Evolutionary conservation across 2,329 filamentous ascomycete species (phyloP), one percentile per base, ranked within the genome.

Genomic region (Mycocentrospora acerina): DNA sequence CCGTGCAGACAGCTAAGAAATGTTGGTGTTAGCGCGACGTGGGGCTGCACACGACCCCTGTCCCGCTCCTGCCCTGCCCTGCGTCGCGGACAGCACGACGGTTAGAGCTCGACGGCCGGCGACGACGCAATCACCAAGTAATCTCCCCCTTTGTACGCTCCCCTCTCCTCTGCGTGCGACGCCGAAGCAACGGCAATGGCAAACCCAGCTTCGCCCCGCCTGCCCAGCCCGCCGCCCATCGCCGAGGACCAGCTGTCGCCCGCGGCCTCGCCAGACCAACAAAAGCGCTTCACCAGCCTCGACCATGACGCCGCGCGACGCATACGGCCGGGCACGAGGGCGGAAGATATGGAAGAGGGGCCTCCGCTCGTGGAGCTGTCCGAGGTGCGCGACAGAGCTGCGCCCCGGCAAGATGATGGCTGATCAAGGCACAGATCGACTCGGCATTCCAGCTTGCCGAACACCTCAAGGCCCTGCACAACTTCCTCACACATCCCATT

Each of bases 401-500:
- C 19, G 10, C 7, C 13, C n/a, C 17, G 29, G 26, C 19, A 26
- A 29, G 37, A 29, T 36, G 16, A 30, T 25, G 41, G 24, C 53
- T 64, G 45, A 64, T 42, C 30, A 27, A 38, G 33, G 35, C 17
- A 28, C 49, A 96, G 88, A 89, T 98, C 53, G 90, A 98, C 64
- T 97, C 91, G 15, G 88, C 93, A 29, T 98, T 97, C 66, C 93
- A 96, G 68, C 81, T 97, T 13, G 94, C 96, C 69, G 93, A 98
- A 71, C 91, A 98, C 63, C 84, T 98, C 37, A 91, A 94, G 67
- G 88, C 93, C 24, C 80, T 96, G 12, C 88, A 97, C 72, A 83
- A 90, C 68, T 77, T 86, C 64, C 84, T 87, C 64, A 95, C 88
- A 2, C 80, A 82, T 45, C 80, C 81, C 6, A 55, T 70, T 29